Conservation (phyloP, 2,329 filamentous ascomycete genomes). For the Arthrobotrys iridis region DNA sequence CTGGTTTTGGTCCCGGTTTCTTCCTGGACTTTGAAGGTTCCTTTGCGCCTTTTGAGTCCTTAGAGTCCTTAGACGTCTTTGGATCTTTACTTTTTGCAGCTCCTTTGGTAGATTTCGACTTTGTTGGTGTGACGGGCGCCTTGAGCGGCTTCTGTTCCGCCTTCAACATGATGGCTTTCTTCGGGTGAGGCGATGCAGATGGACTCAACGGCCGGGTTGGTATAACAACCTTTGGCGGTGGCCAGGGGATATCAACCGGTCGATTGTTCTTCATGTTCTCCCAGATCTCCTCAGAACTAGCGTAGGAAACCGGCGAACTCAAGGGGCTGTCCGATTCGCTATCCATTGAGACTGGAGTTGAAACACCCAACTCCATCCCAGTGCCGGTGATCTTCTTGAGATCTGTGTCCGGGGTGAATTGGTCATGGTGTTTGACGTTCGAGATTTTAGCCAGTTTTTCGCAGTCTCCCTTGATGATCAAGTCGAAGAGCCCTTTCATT, state of each 20-base stretch:
- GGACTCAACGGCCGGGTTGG: slow-evolving; percentile 32
- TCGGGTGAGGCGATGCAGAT: slow-evolving; percentile 46
- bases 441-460: slow-evolving; percentile 84
- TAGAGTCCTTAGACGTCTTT: neutral
- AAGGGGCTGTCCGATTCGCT: slow-evolving; percentile 49
- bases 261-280: slow-evolving; percentile 50
- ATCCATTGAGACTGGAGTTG: slow-evolving; percentile 50
- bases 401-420: slow-evolving; percentile 47
- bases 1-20: slow-evolving; percentile 42
- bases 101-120: slow-evolving; percentile 21
- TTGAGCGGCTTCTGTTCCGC: neutral
- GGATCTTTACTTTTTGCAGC: slow-evolving; percentile 18
- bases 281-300: slow-evolving; percentile 51
- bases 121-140: slow-evolving; percentile 6
- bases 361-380: slow-evolving; percentile 52
- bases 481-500: slow-evolving; percentile 91
- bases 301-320: slow-evolving; percentile 49
- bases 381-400: slow-evolving; percentile 53
- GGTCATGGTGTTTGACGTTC: slow-evolving; percentile 62
- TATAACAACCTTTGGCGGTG: slow-evolving; percentile 38
- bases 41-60: neutral
- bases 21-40: slow-evolving; percentile 25
- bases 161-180: slow-evolving; percentile 36
- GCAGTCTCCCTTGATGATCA: slow-evolving; percentile 85
- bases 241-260: slow-evolving; percentile 41